Conservation (phyloP, 2,329 filamentous ascomycete genomes). For the Hawksworthiomyces lignivorus region DNA sequence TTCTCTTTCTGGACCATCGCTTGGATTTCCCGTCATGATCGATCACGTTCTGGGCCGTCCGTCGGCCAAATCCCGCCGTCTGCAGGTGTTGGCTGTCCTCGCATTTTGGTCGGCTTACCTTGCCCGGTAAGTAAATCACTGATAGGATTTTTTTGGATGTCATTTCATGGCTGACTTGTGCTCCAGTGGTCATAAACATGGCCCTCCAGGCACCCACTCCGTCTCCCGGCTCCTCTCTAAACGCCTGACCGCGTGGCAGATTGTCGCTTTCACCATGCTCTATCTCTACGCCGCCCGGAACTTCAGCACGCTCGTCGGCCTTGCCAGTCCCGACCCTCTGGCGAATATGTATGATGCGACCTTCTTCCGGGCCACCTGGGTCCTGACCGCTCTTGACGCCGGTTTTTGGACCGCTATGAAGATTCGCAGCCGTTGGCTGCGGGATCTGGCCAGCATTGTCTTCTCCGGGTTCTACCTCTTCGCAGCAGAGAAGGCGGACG, state of each 20-base stretch:
- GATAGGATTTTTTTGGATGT: too few relatives aligned
- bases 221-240: conserved; percentile 65
- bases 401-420: conserved; percentile 99
- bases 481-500: conserved; percentile 87
- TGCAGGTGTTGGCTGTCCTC: conserved; percentile 85
- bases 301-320: conserved; percentile 82
- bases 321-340: conserved; percentile 88
- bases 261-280: conserved; percentile 75
- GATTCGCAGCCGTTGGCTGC: conserved; percentile 68
- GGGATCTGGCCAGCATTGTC: conserved; percentile 73
- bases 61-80: conserved; percentile 82
- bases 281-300: conserved; percentile 89
- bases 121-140: conserved; percentile 49
- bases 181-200: conserved; percentile 77
- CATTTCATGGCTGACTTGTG: too few relatives aligned
- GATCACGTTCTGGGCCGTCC: conserved; percentile 91
- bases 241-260: conserved; percentile 81
- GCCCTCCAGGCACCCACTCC: conserved; percentile 65
- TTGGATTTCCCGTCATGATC: conserved; percentile 39
- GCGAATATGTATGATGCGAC: conserved; percentile 87
- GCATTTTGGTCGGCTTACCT: conserved; percentile 88
- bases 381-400: conserved; percentile 87
- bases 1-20: too few relatives aligned
- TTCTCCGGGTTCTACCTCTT: conserved; percentile 90
- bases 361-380: conserved; percentile 95